These are phyloP conservation scores for Coniochaeta hoffmannii DNA, from an alignment of 2,329 filamentous ascomycete species.

Conservation along the genomic window DNA sequence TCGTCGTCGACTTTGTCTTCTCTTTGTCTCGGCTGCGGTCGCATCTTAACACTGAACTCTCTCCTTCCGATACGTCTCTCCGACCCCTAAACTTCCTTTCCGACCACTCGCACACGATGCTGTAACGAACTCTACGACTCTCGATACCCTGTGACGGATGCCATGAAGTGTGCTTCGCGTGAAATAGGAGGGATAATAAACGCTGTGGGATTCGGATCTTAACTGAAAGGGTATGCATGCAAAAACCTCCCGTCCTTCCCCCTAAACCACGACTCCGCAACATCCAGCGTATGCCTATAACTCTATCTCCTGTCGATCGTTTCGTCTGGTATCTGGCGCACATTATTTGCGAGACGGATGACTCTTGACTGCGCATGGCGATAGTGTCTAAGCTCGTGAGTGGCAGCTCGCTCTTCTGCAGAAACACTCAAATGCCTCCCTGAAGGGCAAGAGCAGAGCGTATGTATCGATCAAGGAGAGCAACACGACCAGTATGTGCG, in stretches of 20 bases:
- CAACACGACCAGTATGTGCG: neutral
- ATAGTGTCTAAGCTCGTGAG: neutral
- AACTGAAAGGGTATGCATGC: conserved; percentile 17
- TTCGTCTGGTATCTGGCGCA: conserved; percentile 11
- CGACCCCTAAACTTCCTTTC: neutral
- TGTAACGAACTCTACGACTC: conserved; percentile 9
- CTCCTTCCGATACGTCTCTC: conserved; percentile 8
- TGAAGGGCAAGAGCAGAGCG: neutral
- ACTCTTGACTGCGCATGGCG: neutral
- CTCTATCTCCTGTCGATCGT: conserved; percentile 11
- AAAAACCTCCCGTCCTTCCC: conserved; percentile 10
- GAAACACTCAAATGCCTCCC: conserved; percentile 2
- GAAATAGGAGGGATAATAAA: conserved; percentile 5
- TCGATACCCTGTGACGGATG: conserved; percentile 8
- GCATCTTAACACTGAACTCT: conserved; percentile 7
- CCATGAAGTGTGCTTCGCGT: conserved; percentile 11
- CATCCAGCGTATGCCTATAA: conserved; percentile 12
- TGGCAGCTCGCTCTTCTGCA: neutral
- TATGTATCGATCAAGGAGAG: conserved; percentile 3
- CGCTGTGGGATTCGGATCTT: conserved; percentile 3
- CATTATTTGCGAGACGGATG: conserved; percentile 4
- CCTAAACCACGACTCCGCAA: conserved; percentile 6
- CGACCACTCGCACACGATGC: conserved; percentile 8
- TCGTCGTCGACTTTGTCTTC: neutral
- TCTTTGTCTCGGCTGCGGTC: conserved; percentile 9